These are phyloP conservation scores for Furcasterigmium sp. DNA, from an alignment of 2,329 filamentous ascomycete genomes.

Conservation along the genomic window DNA sequence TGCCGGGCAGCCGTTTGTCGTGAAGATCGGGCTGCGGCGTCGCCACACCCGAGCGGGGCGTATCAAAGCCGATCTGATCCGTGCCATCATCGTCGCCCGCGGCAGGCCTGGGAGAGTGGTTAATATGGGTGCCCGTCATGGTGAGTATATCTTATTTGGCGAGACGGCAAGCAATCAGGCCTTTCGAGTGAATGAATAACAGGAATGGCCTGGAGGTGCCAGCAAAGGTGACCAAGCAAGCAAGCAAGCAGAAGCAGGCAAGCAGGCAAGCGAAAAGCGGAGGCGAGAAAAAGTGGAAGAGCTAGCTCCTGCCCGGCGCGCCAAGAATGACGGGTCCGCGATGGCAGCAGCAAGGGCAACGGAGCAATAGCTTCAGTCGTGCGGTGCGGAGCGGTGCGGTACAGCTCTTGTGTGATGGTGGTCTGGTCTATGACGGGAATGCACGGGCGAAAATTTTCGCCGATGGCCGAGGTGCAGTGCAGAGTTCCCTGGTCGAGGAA, in stretches of 20 bases:
- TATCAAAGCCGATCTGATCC: conserved; percentile 78
- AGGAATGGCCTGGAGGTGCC: neutral
- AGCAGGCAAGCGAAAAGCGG: conserved; percentile 2
- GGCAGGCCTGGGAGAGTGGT: conserved; percentile 48
- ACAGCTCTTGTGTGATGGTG: conserved; percentile 2
- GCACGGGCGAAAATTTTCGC: conserved; percentile 6
- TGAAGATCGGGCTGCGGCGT: conserved; percentile 90
- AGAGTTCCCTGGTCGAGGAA: no score
- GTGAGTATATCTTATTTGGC: neutral
- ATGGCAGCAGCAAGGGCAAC: neutral
- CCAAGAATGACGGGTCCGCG: conserved; percentile 18
- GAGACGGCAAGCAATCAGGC: neutral
- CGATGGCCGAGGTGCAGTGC: conserved; percentile 10
- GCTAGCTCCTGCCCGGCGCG: conserved; percentile 33
- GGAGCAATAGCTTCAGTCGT: neutral
- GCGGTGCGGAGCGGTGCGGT: neutral
- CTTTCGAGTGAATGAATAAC: neutral
- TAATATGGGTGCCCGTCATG: conserved; percentile 27
- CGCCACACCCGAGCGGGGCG: conserved; percentile 83
- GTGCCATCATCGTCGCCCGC: conserved; percentile 62
- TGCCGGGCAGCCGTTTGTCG: conserved; percentile 92
- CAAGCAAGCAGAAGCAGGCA: neutral
- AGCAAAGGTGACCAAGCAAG: neutral
- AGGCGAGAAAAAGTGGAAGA: conserved; percentile 10
- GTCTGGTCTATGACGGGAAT: conserved; percentile 7